Evolutionary conservation across 2,329 filamentous ascomycete species (phyloP), one percentile per base, ranked within the genome.

Genomic region (Fusarium poae): DNA sequence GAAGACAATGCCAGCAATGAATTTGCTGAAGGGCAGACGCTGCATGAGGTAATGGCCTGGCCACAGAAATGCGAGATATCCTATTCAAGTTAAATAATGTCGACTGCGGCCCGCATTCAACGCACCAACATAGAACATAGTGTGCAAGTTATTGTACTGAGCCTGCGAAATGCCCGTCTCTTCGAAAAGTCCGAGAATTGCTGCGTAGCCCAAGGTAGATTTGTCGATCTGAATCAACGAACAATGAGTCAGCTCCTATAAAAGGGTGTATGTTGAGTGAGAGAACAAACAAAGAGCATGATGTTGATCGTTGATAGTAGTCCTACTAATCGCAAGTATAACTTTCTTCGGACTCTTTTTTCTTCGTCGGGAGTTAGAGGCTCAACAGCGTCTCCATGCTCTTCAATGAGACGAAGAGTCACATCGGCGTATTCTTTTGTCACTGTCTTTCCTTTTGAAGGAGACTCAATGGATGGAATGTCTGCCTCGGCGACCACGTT

Each of bases 141-240:
- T 62, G 6, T 59, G 51, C 1, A 62, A 20, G 6, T 62, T 62
- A 21, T 62, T 62, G 9, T 62, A 62, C 8, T 62, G 59, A 1
- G 59, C 59, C 12, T 62, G 61, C 13, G 25, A 56, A 8, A 62
- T 62, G 4, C 57, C 59, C 0, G 59, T 62, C 23, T 62, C 59
- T 5, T 81, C 78, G 20, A 82, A 81, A 0, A 82, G 59, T 0
- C 80, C 81, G 7, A 82, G 72, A 23, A 82, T 77, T 1, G 80
- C 77, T 8, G 80, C 75, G 44, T 81, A 82, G 2, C 77, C 76
- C 1, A 82, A 65, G 1, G 80, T 82, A 0, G 59, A 62, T 18
- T 62, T 62, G 4, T 62, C 59, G 10, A 62, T 62, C 59, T 62
- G 23, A 2, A n/a, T 3, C 3, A 0, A 2, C 3, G 10, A 15